Percentiles rank a stretch among this genome's conserved stretches.
Evolutionary conservation across 805 yeast genomes (phyloP).

Genomic region (Isabelozyma rhagii): DNA sequence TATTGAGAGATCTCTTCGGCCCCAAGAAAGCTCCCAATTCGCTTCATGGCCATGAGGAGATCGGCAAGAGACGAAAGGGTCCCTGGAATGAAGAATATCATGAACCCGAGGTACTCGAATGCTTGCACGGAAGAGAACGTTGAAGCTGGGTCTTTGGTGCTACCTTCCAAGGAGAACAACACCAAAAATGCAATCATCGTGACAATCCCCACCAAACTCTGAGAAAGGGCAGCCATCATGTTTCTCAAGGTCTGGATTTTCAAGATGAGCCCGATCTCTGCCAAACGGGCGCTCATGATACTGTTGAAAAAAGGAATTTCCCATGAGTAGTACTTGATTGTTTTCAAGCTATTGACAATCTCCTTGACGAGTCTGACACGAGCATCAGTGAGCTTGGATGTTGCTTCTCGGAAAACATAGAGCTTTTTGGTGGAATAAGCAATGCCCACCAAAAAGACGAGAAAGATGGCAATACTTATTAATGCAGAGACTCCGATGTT

Average conservation of each 20-base stretch:
- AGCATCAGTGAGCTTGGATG: conserved; percentile 61
- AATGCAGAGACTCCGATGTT: conserved; percentile 70
- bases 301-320: conserved; percentile 65
- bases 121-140: conserved; percentile 66
- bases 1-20: conserved; percentile 19
- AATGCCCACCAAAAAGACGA: conserved; percentile 20
- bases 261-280: conserved; percentile 58
- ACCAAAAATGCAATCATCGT: conserved; percentile 53
- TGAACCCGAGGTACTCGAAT: conserved; percentile 57
- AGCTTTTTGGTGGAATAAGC: conserved; percentile 46
- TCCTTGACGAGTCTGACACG: conserved; percentile 74
- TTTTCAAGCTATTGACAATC: conserved; percentile 66
- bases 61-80: conserved; percentile 63
- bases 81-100: conserved; percentile 60
- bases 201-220: conserved; percentile 61
- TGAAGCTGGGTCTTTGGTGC: conserved; percentile 45
- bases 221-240: conserved; percentile 56
- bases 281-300: conserved; percentile 49
- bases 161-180: conserved; percentile 22
- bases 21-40: conserved; percentile 47
- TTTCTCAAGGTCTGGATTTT: conserved; percentile 62
- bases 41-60: conserved; percentile 54
- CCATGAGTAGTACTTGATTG: conserved; percentile 86
- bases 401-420: conserved; percentile 48
- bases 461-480: conserved; percentile 46